Conservation (phyloP, 768 basidiomycete species). For the Tubosaeta sp. region DNA sequence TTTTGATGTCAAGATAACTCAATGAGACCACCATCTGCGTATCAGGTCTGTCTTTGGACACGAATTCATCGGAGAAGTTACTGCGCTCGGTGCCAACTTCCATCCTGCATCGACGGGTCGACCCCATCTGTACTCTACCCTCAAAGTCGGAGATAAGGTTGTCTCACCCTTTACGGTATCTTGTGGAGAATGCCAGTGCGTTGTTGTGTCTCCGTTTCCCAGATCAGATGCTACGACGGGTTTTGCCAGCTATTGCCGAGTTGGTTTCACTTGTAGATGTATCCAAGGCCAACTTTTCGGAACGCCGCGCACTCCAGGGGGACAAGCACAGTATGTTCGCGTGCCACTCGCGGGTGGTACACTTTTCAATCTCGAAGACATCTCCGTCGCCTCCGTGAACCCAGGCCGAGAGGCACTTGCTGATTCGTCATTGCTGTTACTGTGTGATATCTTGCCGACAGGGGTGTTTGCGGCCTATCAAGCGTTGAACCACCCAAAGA, state of each 20-base stretch:
- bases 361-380: conserved; percentile 56
- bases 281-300: conserved; percentile 60
- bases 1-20: background rate
- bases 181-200: conserved; percentile 83
- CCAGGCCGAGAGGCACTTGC: conserved; percentile 35
- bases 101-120: conserved; percentile 40
- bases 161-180: conserved; percentile 79
- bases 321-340: conserved; percentile 76
- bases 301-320: conserved; percentile 60
- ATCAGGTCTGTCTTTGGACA: conserved; percentile 65
- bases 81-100: conserved; percentile 62
- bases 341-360: conserved; percentile 80
- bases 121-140: conserved; percentile 56
- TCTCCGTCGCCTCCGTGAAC: conserved; percentile 25
- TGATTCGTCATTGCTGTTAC: conserved; percentile 64
- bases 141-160: conserved; percentile 71
- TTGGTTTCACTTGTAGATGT: conserved; percentile 73
- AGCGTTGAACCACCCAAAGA: conserved; percentile 68
- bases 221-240: background rate
- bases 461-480: conserved; percentile 75
- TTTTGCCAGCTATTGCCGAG: conserved; percentile 54
- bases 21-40: background rate
- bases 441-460: conserved; percentile 78
- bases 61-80: conserved; percentile 72
- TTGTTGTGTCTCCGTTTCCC: conserved; percentile 5